Percentiles rank a stretch among this genome's conserved stretches.
Evolutionary conservation across 2,329 filamentous ascomycete genomes (phyloP).

Genomic region (Aspergillus costaricaensis): DNA sequence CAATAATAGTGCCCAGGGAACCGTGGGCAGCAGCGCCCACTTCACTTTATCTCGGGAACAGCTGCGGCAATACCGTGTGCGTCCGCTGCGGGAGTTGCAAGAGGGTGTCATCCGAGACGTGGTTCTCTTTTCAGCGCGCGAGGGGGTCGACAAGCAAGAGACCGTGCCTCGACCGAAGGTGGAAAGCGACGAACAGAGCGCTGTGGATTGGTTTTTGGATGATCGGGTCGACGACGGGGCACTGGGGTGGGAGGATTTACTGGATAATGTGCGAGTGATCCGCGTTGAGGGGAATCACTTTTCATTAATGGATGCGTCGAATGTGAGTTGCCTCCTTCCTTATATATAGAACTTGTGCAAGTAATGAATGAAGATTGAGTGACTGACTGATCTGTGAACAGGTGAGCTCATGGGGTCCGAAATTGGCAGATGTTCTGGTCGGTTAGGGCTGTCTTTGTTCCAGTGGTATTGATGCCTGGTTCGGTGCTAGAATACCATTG

Average conservation of each 20-base stretch:
- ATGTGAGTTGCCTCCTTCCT: neutral
- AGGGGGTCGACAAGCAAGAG: neutral
- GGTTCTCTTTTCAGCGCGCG: neutral
- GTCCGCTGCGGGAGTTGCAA: neutral
- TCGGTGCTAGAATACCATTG: no score
- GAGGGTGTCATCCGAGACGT: neutral
- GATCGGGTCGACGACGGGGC: neutral
- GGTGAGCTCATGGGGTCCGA: neutral
- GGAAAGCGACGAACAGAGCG: neutral
- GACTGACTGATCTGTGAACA: neutral
- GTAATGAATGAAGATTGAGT: neutral
- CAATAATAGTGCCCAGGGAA: neutral
- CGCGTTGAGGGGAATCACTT: neutral
- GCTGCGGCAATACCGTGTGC: neutral
- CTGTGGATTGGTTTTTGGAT: neutral
- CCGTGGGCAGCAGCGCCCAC: neutral
- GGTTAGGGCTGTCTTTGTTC: neutral
- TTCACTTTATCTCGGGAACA: neutral
- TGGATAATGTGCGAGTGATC: neutral
- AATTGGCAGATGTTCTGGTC: neutral
- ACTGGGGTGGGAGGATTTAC: neutral
- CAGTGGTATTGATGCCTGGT: no score
- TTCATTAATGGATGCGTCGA: neutral
- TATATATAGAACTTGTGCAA: no score
- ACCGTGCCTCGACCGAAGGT: neutral